These are phyloP conservation scores for Globisporangium sylvaticum DNA, from an alignment of 352 stramenopile species.

Conservation along the genomic window DNA sequence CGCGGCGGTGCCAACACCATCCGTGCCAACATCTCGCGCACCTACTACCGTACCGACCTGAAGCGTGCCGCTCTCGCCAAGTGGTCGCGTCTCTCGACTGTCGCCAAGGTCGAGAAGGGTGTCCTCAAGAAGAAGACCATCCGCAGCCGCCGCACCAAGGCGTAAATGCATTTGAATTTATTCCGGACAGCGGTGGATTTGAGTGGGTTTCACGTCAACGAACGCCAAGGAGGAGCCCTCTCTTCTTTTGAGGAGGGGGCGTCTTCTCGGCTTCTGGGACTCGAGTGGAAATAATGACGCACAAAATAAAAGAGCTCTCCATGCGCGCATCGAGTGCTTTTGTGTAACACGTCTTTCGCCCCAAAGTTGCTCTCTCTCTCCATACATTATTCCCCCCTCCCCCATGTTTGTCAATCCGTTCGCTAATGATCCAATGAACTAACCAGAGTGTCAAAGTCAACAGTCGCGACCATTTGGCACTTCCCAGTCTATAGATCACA, in stretches of 20 bases:
- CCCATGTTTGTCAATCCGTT: background rate
- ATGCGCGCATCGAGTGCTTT: slow-evolving; percentile 16
- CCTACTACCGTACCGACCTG: slow-evolving; percentile 85
- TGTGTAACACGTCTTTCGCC: slow-evolving; percentile 7
- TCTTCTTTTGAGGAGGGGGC: background rate
- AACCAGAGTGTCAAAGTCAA: background rate
- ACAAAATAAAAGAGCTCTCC: slow-evolving; percentile 20
- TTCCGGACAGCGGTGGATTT: slow-evolving; percentile 7
- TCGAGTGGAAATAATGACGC: slow-evolving; percentile 50
- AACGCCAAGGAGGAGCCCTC: background rate
- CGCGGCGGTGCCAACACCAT: slow-evolving; percentile 83
- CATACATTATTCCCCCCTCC: background rate
- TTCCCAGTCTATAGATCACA: background rate
- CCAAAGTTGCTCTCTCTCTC: background rate
- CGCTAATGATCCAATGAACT: background rate
- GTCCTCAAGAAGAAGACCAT: slow-evolving; percentile 81
- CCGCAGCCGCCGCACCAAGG: slow-evolving; percentile 79
- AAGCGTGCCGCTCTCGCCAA: slow-evolving; percentile 82
- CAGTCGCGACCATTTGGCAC: slow-evolving; percentile 11
- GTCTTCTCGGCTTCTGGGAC: background rate
- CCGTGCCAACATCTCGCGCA: slow-evolving; percentile 85
- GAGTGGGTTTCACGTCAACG: slow-evolving; percentile 1
- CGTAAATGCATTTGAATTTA: slow-evolving; percentile 36
- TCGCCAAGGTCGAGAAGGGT: slow-evolving; percentile 88
- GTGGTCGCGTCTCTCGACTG: slow-evolving; percentile 83